Evolutionary conservation across 371 early-diverging fungal species (phyloP), one percentile per base, ranked within the genome.

Genomic region (Syncephalastrum monosporum): DNA sequence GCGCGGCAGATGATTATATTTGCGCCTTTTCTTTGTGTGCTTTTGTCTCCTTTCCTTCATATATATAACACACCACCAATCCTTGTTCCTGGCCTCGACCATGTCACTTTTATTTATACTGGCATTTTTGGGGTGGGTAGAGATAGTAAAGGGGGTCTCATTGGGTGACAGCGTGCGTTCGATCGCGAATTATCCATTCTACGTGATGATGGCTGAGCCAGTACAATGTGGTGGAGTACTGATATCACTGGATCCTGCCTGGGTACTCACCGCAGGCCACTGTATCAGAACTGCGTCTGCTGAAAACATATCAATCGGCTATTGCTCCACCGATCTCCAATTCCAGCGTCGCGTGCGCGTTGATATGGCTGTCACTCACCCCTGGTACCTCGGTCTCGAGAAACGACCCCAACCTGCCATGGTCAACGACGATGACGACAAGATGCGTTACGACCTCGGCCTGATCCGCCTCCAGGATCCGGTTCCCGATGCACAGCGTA

Each of bases 191-290:
- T 74, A 65, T 19, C 65, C 72, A 14, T 74, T 71, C 47, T 64
- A 50, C 38, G 75, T 65, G 1, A 59, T 57, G 46, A 48, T 74
- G 13, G 57, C 53, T 2, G 42, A 56, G 12, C 71, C 72, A 2
- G 50, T 55, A 12, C 42, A 67, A 21, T 74, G 75, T 53, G 71
- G 75, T n/a, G 75, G 72, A 8, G 56, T 53, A 13, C 60, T 71
- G 2, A 61, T 74, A 13, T 69, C 72, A 27, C 41, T 62, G 12
- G 59, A 74, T 24, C 74, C 74, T 4, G 59, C 71, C 53, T 74
- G 75, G 75, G 54, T 74, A 3, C 47, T 74, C 27, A 74, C 72
- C 23, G 74, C 74, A 7, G 68, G 65, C 5, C 74, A 73, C 48
- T 73, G 74, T 53, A 15, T 68, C 6, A n/a, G 24, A 3, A 43